Evolutionary conservation across 208 protist species (phyloP).

Genomic region (Trichomonas tenax): DNA sequence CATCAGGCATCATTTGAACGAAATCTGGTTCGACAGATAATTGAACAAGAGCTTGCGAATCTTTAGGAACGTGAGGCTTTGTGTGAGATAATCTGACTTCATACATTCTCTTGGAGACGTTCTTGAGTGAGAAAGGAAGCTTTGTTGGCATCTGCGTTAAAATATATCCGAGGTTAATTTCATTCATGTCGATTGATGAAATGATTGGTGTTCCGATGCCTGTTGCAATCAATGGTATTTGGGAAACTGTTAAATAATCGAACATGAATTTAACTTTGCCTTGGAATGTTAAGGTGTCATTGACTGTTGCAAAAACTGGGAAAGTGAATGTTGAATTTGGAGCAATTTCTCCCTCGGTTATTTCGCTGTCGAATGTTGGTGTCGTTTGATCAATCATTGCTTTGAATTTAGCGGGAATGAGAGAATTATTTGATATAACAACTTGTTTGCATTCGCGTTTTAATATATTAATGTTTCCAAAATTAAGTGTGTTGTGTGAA

Average conservation of each 20-base stretch:
- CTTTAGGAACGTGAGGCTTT: not conserved
- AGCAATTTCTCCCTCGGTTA: not conserved
- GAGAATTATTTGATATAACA: not conserved
- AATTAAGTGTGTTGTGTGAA: not conserved
- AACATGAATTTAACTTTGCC: not conserved
- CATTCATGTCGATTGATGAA: not conserved
- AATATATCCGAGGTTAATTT: not conserved
- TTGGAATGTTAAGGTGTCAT: not conserved
- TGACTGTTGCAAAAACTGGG: not conserved
- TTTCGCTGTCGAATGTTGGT: not conserved
- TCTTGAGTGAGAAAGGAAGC: not conserved
- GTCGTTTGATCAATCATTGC: not conserved
- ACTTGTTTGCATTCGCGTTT: not conserved
- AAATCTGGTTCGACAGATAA: not conserved
- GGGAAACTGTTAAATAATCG: not conserved
- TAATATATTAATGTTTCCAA: not conserved
- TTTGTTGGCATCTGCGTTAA: not conserved
- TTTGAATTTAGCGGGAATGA: not conserved
- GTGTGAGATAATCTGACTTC: not conserved
- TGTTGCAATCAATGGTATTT: not conserved
- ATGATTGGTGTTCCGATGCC: not conserved
- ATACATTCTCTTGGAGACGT: not conserved
- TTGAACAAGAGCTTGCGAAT: not conserved
- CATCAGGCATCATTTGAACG: not conserved
- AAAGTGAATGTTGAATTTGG: not conserved